A percentile compares a stretch with the other conserved stretches of the same genome.
Conservation (phyloP, 805 yeast genomes). For the Pichia occidentalis region DNA sequence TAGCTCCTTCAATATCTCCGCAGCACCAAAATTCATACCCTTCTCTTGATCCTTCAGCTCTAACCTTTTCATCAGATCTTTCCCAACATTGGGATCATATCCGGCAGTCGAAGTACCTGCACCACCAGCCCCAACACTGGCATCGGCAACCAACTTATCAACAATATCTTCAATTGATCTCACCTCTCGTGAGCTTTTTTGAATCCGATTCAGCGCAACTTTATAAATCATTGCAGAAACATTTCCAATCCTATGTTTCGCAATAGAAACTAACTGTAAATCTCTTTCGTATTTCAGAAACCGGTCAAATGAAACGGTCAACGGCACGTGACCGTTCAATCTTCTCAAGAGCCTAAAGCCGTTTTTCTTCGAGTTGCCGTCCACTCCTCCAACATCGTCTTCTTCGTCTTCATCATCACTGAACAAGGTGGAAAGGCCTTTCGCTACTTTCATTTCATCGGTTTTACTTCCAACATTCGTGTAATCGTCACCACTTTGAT, state of each 20-base stretch:
- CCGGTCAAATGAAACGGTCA: constrained; percentile 59
- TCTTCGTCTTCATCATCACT: constrained; percentile 10
- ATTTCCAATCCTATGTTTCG: constrained; percentile 62
- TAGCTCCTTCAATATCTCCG: constrained; percentile 33
- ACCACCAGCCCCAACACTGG: constrained; percentile 20
- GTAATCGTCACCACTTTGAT: constrained; percentile 15
- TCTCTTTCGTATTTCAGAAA: constrained; percentile 64
- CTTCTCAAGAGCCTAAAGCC: constrained; percentile 25
- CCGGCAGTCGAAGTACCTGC: constrained; percentile 16
- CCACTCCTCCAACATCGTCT: constrained; percentile 1
- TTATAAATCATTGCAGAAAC: constrained; percentile 60
- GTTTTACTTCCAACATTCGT: constrained; percentile 13
- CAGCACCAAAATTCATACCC: constrained; percentile 34
- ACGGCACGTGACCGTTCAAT: constrained; percentile 43
- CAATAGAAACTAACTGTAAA: constrained; percentile 53
- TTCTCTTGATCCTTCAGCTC: constrained; percentile 33
- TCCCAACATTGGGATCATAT: constrained; percentile 25
- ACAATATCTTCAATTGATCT: constrained; percentile 17
- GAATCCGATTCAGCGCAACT: constrained; percentile 50
- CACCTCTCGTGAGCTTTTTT: constrained; percentile 37
- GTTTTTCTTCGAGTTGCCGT: neutral
- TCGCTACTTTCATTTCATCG: constrained; percentile 13
- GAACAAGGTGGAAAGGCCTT: constrained; percentile 3
- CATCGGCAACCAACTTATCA: constrained; percentile 26
- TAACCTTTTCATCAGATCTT: constrained; percentile 22